These are phyloP conservation scores for Nannizziopsis arthrosporioides DNA, from an alignment of 2,329 filamentous ascomycete genomes.

Conservation along the genomic window DNA sequence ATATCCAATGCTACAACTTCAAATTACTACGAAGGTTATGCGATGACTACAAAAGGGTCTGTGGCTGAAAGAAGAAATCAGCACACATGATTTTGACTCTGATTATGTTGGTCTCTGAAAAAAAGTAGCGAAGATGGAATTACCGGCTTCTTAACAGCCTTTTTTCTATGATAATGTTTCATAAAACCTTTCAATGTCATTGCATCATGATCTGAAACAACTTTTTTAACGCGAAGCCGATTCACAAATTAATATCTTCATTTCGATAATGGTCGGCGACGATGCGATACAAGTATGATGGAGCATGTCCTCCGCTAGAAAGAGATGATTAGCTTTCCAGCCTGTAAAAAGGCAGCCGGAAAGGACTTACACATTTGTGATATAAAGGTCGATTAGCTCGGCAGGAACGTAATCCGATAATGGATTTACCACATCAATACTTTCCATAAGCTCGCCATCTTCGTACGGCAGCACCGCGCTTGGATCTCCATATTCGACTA, in stretches of 20 bases:
- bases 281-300: slow-evolving; percentile 53
- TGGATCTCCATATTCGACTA: slow-evolving; percentile 79
- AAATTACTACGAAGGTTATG: not conserved
- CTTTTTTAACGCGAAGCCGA: not conserved
- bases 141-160: slow-evolving; percentile 5
- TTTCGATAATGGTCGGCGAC: slow-evolving; percentile 54
- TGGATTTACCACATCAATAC: slow-evolving; percentile 65
- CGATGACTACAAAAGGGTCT: slow-evolving; percentile 3
- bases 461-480: slow-evolving; percentile 64
- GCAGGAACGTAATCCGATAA: slow-evolving; percentile 72
- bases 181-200: slow-evolving; percentile 11
- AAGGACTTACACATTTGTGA: slow-evolving; percentile 63
- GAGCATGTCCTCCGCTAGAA: slow-evolving; percentile 48
- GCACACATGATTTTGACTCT: slow-evolving; percentile 1
- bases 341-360: not conserved
- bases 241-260: slow-evolving; percentile 43
- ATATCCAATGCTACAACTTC: slow-evolving; percentile 9
- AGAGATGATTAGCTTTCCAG: slow-evolving; percentile 12
- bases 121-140: slow-evolving; percentile 5
- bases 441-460: slow-evolving; percentile 66
- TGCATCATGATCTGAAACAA: slow-evolving; percentile 4
- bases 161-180: slow-evolving; percentile 11
- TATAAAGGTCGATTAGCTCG: slow-evolving; percentile 50
- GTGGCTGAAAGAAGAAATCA: not conserved
- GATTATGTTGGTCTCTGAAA: not conserved